These are phyloP conservation scores for Nicotiana obtusifolia DNA, from an alignment of 257 asterid genomes.

Conservation along the genomic window DNA sequence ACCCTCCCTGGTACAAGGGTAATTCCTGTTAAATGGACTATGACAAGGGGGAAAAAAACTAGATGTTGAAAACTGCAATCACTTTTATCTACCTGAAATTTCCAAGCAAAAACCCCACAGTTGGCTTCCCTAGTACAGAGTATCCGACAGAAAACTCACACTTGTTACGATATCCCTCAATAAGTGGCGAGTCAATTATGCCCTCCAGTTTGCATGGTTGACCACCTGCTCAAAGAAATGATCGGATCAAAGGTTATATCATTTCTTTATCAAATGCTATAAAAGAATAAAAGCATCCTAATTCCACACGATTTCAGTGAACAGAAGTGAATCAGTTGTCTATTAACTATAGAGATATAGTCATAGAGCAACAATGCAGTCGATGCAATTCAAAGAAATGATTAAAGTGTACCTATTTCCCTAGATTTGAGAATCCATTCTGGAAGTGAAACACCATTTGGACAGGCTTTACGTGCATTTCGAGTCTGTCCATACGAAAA, in stretches of 20 bases:
- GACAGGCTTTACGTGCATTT: constrained; percentile 93
- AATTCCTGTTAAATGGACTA: constrained; percentile 2
- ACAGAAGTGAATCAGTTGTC: not conserved
- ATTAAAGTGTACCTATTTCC: constrained; percentile 69
- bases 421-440: constrained; percentile 82
- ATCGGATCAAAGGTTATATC: constrained; percentile 11
- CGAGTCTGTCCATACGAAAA: constrained; percentile 54
- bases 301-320: not conserved
- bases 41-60: not conserved
- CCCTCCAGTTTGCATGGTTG: constrained; percentile 96
- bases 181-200: constrained; percentile 66
- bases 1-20: constrained; percentile 67
- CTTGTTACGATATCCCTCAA: constrained; percentile 92
- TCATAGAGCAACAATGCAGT: not conserved
- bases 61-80: not conserved
- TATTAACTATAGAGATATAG: not conserved
- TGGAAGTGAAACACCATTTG: constrained; percentile 70
- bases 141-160: constrained; percentile 95
- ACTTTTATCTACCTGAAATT: constrained; percentile 68
- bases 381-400: constrained; percentile 1
- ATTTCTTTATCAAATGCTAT: not conserved
- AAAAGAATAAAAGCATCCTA: not conserved
- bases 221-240: constrained; percentile 59
- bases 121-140: constrained; percentile 73
- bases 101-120: constrained; percentile 92